These are phyloP conservation scores for Globisporangium paddicum DNA, from an alignment of 352 stramenopile genomes.

Conservation along the genomic window DNA sequence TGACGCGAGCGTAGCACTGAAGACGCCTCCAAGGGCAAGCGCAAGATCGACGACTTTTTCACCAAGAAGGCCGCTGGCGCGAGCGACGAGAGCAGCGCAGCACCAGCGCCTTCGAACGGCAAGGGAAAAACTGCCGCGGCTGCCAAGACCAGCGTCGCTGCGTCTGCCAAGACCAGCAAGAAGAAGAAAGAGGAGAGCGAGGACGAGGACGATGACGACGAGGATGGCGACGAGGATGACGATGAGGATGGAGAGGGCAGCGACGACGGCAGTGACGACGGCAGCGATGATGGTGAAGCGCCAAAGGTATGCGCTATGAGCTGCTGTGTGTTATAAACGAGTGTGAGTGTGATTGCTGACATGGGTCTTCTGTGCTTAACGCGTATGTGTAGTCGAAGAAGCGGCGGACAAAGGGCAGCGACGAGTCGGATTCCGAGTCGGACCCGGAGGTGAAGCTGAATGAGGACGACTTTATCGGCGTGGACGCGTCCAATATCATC, in stretches of 20 bases:
- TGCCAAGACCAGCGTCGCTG: slow-evolving; percentile 13
- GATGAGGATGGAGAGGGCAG: slow-evolving; percentile 35
- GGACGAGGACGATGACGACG: slow-evolving; percentile 45
- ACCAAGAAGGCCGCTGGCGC: slow-evolving; percentile 13
- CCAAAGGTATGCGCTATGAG: slow-evolving; percentile 21
- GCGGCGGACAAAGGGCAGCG: slow-evolving; percentile 53
- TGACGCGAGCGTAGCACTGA: slow-evolving; percentile 23
- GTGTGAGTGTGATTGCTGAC: neutral
- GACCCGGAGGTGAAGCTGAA: slow-evolving; percentile 81
- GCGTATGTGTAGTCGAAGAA: slow-evolving; percentile 43
- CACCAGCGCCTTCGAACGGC: slow-evolving; percentile 18
- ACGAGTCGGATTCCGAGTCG: slow-evolving; percentile 62
- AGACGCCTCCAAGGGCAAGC: slow-evolving; percentile 33
- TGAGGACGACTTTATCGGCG: slow-evolving; percentile 78
- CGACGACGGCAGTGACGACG: slow-evolving; percentile 22
- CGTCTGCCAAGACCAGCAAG: neutral
- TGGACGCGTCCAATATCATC: slow-evolving; percentile 87
- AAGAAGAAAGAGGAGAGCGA: slow-evolving; percentile 31
- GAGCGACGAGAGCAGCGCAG: slow-evolving; percentile 6
- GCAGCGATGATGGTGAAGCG: slow-evolving; percentile 36
- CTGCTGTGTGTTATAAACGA: neutral
- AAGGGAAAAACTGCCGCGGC: slow-evolving; percentile 31
- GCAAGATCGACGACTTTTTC: slow-evolving; percentile 31
- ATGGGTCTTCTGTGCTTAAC: neutral
- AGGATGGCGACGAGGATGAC: slow-evolving; percentile 40